These are phyloP conservation scores for Saksenaea vasiformis DNA, from an alignment of 371 early-diverging fungal genomes.

Conservation along the genomic window DNA sequence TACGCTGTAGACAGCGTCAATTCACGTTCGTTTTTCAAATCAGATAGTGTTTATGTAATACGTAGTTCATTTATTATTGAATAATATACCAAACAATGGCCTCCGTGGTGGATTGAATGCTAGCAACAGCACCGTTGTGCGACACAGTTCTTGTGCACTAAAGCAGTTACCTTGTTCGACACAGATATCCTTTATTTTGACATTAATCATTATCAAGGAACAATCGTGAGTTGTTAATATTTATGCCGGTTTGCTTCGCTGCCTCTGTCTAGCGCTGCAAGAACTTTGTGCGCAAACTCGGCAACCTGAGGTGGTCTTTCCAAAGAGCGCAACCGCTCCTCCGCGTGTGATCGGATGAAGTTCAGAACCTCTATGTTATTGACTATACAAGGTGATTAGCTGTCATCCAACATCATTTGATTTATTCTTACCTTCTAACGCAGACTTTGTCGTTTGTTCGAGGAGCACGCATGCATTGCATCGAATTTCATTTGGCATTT, in stretches of 20 bases:
- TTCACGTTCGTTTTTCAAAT: too few relatives aligned
- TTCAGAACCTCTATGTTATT: neutral
- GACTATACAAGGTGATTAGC: neutral
- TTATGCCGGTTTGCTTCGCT: neutral
- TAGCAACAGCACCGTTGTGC: too few relatives aligned
- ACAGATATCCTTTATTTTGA: too few relatives aligned
- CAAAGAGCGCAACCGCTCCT: conserved; percentile 3
- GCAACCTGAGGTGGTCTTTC: neutral
- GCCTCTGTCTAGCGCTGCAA: neutral
- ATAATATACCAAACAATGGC: too few relatives aligned
- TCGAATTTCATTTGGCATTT: conserved; percentile 35
- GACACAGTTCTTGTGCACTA: too few relatives aligned
- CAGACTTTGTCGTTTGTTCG: conserved; percentile 45
- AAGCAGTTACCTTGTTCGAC: too few relatives aligned
- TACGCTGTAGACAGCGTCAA: too few relatives aligned
- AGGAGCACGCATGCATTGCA: conserved; percentile 57
- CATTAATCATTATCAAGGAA: neutral
- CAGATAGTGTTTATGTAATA: too few relatives aligned
- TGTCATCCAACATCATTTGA: neutral
- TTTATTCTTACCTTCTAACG: conserved; percentile 27
- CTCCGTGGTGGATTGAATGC: too few relatives aligned
- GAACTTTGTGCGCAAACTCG: conserved; percentile 5
- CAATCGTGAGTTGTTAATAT: neutral
- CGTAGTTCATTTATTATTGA: too few relatives aligned
- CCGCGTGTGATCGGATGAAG: neutral